Percentiles rank a stretch among this genome's conserved stretches.
Evolutionary conservation across 768 basidiomycete genomes (phyloP).

Genomic region (Holtermannia corniformis): DNA sequence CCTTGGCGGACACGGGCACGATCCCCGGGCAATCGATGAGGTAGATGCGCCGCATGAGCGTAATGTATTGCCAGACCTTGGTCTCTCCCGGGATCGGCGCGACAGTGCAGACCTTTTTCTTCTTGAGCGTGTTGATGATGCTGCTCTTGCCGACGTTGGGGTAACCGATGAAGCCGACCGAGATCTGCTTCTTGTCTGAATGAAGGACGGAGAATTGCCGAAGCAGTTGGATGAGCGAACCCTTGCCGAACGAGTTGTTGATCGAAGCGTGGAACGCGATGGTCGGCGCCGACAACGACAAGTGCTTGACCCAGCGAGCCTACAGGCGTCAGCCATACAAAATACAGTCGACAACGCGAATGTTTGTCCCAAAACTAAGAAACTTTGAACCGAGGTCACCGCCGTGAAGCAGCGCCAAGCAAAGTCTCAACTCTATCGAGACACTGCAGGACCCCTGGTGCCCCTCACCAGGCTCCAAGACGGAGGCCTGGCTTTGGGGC

Average conservation of each 20-base stretch:
- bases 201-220: slow-evolving; percentile 95
- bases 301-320: slow-evolving; percentile 92
- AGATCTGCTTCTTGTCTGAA: slow-evolving; percentile 98
- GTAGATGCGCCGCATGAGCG: slow-evolving; percentile 88
- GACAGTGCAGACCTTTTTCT: slow-evolving; percentile 91
- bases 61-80: slow-evolving; percentile 99
- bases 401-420: slow-evolving; percentile 17
- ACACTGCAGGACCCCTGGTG: slow-evolving; percentile 34
- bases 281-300: slow-evolving; percentile 88
- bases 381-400: slow-evolving; percentile 16
- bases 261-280: slow-evolving; percentile 98
- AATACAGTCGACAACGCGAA: slow-evolving; percentile 16
- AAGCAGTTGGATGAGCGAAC: slow-evolving; percentile 90
- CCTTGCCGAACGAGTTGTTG: slow-evolving; percentile 98
- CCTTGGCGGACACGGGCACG: slow-evolving; percentile 84
- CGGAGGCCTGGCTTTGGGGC: slow-evolving; percentile 31
- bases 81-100: slow-evolving; percentile 98
- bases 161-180: slow-evolving; percentile 94
- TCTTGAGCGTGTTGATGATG: slow-evolving; percentile 97
- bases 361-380: slow-evolving; percentile 48
- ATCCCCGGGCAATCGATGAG: slow-evolving; percentile 99
- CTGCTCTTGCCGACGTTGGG: slow-evolving; percentile 96
- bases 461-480: slow-evolving; percentile 40
- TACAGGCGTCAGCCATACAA: slow-evolving; percentile 37
- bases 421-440: slow-evolving; percentile 44